Evolutionary conservation across 495 filamentous ascomycete species (phyloP).

Genomic region (Tuber aestivum): DNA sequence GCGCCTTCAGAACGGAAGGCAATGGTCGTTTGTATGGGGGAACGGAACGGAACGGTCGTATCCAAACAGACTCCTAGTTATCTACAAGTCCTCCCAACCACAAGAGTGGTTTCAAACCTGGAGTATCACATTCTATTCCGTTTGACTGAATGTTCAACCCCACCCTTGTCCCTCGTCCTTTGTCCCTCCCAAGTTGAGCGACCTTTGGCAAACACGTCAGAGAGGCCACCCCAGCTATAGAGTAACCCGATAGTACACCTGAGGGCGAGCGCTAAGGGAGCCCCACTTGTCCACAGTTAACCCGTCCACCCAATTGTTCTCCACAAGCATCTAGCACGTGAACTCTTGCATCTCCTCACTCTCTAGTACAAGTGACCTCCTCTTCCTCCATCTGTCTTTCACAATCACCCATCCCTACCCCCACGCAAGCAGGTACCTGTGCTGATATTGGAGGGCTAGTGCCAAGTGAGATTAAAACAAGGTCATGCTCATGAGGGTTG

Average conservation of each 20-base stretch:
- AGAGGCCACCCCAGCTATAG: not conserved
- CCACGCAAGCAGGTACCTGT: not conserved
- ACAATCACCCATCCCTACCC: not conserved
- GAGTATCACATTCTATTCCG: not conserved
- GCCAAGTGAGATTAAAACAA: not conserved
- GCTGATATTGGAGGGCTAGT: no score
- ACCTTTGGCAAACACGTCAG: not conserved
- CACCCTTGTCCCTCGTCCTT: not conserved
- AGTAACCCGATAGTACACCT: not conserved
- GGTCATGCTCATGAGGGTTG: not conserved
- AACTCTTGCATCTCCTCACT: not conserved
- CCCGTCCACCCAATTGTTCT: not conserved
- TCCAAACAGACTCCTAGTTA: no score
- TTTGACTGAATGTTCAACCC: not conserved
- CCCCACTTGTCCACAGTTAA: not conserved
- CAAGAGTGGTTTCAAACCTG: not conserved
- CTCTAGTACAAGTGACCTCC: not conserved
- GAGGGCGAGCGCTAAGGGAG: not conserved
- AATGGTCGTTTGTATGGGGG: no score
- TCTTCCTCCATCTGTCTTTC: not conserved
- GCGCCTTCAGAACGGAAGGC: no score
- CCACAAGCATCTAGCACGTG: no score
- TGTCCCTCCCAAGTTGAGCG: not conserved
- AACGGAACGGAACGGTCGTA: no score
- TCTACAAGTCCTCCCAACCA: not conserved